Evolutionary conservation across 305 asterid species (phyloP), one percentile per base, ranked within the genome.

Genomic region (Fraxinus sp.): DNA sequence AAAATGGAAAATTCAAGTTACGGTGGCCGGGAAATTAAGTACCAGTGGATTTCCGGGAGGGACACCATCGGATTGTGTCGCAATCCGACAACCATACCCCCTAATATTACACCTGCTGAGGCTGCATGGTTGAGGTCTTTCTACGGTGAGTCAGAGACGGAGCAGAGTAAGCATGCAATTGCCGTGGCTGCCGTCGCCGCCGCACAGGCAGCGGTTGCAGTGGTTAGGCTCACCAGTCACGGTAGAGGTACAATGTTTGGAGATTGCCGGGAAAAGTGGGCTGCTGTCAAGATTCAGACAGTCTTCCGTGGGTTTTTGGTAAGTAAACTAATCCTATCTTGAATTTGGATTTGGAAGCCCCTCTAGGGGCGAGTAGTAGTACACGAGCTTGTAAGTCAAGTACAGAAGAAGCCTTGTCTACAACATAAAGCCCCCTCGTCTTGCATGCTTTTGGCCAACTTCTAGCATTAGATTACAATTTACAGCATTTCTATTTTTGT

Each of bases 121-220:
- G 98, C 96, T 18, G 95, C 94, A 22, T 93, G 98, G 98, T 84
- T 93, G 57, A 88, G 87, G 35, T 92, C 96, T 1, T 93, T 92
- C 81, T 93, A 90, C 83, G n/a, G 10, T 35, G 89, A 85, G 1
- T 18, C 87, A 1, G 92, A 89, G 37, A 86, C 78, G 78, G 94
- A 91, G 73, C 95, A 89, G 83, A 94, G 77, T 91, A 92, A 90
- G 82, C 97, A 93, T 85, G 97, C 98, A 11, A 92, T 93, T 3
- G 98, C 97, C 20, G 98, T 93, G 46, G 98, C 98, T 0, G 97
- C 97, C 10, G 90, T 91, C 0, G 97, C 95, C 0, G 96, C 98
- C 0, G 97, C 97, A 0, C 92, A 92, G 13, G 98, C 98, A 10
- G 98, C 98, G 0, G 97, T 41, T 0, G 91, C 88, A 2, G 96